These are phyloP conservation scores for grape (Vitis vinifera) DNA, from an alignment of 164 flowering plant species.

Conservation along the genomic window DNA sequence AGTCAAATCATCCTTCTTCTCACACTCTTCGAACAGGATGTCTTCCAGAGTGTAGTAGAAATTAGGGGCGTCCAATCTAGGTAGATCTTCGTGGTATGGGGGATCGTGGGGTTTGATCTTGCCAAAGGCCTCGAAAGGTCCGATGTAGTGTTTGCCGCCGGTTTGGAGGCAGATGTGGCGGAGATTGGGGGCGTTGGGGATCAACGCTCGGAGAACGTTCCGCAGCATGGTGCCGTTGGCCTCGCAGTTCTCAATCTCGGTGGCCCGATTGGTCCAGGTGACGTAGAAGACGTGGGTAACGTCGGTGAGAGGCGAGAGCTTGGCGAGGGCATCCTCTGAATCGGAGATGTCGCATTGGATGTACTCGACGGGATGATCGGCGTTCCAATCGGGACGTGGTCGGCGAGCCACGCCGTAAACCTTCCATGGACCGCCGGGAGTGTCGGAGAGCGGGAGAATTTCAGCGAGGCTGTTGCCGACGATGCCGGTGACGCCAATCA, in stretches of 20 bases:
- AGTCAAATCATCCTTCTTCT: constrained; percentile 50
- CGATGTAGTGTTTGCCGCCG: constrained; percentile 65
- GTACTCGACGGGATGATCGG: constrained; percentile 62
- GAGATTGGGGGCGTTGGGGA: constrained; percentile 64
- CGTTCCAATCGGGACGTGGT: constrained; percentile 59
- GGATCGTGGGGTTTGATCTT: constrained; percentile 45
- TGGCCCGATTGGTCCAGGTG: constrained; percentile 45
- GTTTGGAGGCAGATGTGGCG: constrained; percentile 75
- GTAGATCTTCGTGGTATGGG: constrained; percentile 71
- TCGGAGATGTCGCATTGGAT: constrained; percentile 72
- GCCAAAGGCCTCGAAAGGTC: constrained; percentile 45
- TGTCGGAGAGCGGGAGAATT: constrained; percentile 75
- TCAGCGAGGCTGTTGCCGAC: constrained; percentile 87
- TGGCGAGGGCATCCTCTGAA: constrained; percentile 33
- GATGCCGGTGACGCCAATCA: constrained; percentile 81
- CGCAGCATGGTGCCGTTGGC: constrained; percentile 60
- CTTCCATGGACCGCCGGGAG: constrained; percentile 93
- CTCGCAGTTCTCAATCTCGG: constrained; percentile 55
- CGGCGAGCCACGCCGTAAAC: constrained; percentile 83
- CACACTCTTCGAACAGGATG: constrained; percentile 49
- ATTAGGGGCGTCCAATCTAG: constrained; percentile 51
- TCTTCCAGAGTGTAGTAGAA: constrained; percentile 72
- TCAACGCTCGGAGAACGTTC: constrained; percentile 57
- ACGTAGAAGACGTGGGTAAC: constrained; percentile 81
- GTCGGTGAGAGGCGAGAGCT: constrained; percentile 63